phyloP scores from a whole-genome alignment of 345 rosid species.

The Bruguiera sexangula region DNA sequence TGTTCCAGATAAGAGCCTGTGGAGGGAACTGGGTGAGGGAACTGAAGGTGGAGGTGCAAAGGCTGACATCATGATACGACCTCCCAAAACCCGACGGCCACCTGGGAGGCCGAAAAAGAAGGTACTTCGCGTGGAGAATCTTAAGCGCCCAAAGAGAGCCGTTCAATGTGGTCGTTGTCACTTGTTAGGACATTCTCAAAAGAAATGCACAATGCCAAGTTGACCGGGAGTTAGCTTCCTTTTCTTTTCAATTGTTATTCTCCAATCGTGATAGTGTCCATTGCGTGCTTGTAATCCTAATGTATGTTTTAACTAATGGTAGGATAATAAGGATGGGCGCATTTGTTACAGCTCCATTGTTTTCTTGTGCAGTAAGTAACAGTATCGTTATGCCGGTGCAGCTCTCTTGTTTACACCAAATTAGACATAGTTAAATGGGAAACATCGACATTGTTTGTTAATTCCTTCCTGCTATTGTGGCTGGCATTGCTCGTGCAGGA shows the following conservation, averaged over 20 bases:
- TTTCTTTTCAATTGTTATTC: slow-evolving; percentile 11
- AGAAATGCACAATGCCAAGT: slow-evolving; percentile 87
- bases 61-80: slow-evolving; percentile 57
- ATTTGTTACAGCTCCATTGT: background rate
- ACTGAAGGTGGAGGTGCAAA: slow-evolving; percentile 55
- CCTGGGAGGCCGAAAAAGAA: slow-evolving; percentile 98
- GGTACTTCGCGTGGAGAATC: slow-evolving; percentile 84
- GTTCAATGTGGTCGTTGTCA: slow-evolving; percentile 99
- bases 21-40: slow-evolving; percentile 67
- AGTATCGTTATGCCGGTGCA: background rate
- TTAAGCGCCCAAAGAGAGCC: slow-evolving; percentile 89
- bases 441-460: too few species aligned
- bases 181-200: slow-evolving; percentile 98
- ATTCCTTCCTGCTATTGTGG: too few species aligned
- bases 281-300: slow-evolving; percentile 35
- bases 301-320: slow-evolving; percentile 30
- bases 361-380: background rate
- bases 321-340: slow-evolving; percentile 25
- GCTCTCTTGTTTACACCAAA: background rate
- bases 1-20: slow-evolving; percentile 59
- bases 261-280: slow-evolving; percentile 22
- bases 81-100: slow-evolving; percentile 93
- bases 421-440: background rate
- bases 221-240: slow-evolving; percentile 36
- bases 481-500: too few species aligned